These are phyloP conservation scores for Priceomyces castillae DNA, from an alignment of 805 yeast species.

Conservation along the genomic window DNA sequence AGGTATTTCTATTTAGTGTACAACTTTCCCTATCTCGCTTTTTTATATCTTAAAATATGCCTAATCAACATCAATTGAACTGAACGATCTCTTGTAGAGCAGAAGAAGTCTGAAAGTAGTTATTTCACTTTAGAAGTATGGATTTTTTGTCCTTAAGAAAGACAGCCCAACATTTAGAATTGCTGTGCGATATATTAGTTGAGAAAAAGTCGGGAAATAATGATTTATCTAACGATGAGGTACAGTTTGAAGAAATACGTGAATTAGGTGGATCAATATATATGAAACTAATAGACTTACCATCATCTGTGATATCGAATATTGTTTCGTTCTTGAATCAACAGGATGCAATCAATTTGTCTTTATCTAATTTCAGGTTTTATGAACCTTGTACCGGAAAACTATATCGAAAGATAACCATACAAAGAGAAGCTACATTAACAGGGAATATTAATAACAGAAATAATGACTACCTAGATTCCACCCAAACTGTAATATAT, in stretches of 20 bases:
- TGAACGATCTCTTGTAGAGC: too few relatives aligned
- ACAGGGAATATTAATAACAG: constrained; percentile 6
- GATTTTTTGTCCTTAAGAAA: too few relatives aligned
- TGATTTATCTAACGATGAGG: too few relatives aligned
- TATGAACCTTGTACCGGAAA: constrained; percentile 31
- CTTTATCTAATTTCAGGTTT: constrained; percentile 33
- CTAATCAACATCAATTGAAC: neutral
- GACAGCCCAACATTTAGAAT: too few relatives aligned
- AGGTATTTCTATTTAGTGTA: too few relatives aligned
- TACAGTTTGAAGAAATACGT: too few relatives aligned
- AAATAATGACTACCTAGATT: constrained; percentile 20
- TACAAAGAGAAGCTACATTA: constrained; percentile 20
- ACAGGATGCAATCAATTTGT: constrained; percentile 28
- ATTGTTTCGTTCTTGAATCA: constrained; percentile 23
- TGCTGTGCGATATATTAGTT: too few relatives aligned
- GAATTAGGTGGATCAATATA: too few relatives aligned
- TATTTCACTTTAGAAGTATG: too few relatives aligned
- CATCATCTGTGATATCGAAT: neutral
- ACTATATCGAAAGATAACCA: constrained; percentile 25
- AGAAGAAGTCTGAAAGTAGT: too few relatives aligned
- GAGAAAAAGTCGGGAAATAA: too few relatives aligned
- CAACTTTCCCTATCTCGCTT: too few relatives aligned
- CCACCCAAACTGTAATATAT: constrained; percentile 21
- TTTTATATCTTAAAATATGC: neutral
- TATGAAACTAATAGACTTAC: constrained; percentile 3